Percentiles rank a stretch among this genome's conserved stretches.
Conservation (phyloP, 139 green algal genomes). For the Medakamo hakoo region DNA sequence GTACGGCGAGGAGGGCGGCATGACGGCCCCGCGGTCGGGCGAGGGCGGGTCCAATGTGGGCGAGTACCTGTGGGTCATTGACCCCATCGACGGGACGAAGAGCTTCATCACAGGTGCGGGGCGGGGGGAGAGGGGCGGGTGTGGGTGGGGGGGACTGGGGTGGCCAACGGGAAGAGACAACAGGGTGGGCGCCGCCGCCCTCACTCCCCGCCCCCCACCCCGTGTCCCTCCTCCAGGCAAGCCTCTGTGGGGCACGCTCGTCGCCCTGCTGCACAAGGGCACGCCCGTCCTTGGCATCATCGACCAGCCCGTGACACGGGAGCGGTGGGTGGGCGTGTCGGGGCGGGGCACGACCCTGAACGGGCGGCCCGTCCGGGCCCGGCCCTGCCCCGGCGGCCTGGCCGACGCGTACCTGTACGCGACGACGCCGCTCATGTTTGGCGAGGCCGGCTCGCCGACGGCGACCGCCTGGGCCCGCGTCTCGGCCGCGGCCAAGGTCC, state of each 20-base stretch:
- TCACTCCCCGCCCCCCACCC: not conserved
- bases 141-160: not conserved
- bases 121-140: not conserved
- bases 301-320: conserved; percentile 79
- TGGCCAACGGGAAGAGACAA: not conserved
- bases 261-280: conserved; percentile 78
- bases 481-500: conserved; percentile 48
- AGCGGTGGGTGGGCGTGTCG: conserved; percentile 81
- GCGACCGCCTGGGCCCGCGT: conserved; percentile 53
- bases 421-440: conserved; percentile 91
- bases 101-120: conserved; percentile 87
- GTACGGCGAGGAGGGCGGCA: conserved; percentile 80
- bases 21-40: not conserved
- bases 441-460: conserved; percentile 10
- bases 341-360: conserved; percentile 75
- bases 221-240: conserved; percentile 53
- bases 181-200: too few relatives aligned
- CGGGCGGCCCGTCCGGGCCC: conserved; percentile 34
- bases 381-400: conserved; percentile 18
- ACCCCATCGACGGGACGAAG: conserved; percentile 98
- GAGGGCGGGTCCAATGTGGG: not conserved
- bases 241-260: conserved; percentile 90
- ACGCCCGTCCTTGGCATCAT: conserved; percentile 82
- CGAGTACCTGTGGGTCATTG: conserved; percentile 81
- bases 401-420: conserved; percentile 54